These are phyloP conservation scores for Arthrobotrys iridis DNA, from an alignment of 2,329 filamentous ascomycete genomes.

Conservation along the genomic window DNA sequence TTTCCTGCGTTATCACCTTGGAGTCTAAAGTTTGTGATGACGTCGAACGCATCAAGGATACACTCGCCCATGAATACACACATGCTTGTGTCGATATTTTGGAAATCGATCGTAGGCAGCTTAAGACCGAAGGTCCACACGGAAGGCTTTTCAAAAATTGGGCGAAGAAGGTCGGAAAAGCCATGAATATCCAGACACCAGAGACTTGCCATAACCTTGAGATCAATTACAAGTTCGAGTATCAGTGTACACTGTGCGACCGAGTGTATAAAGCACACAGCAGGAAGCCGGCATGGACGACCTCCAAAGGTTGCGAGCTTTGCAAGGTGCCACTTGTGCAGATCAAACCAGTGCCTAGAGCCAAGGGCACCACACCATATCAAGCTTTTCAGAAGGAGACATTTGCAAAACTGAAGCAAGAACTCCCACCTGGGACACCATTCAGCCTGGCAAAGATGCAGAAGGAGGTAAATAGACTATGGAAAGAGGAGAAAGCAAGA, in stretches of 20 bases:
- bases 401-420: constrained; percentile 40
- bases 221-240: constrained; percentile 51
- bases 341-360: constrained; percentile 42
- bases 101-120: constrained; percentile 32
- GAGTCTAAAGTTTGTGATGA: constrained; percentile 48
- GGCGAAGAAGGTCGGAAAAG: constrained; percentile 45
- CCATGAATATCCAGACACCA: constrained; percentile 40
- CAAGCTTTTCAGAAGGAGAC: constrained; percentile 47
- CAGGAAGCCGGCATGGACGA: constrained; percentile 40
- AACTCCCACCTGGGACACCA: constrained; percentile 41
- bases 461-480: constrained; percentile 34
- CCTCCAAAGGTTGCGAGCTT: constrained; percentile 32
- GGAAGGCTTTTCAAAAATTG: constrained; percentile 35
- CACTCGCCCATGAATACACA: constrained; percentile 43
- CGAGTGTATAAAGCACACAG: constrained; percentile 42
- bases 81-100: constrained; percentile 51
- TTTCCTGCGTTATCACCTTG: constrained; percentile 35
- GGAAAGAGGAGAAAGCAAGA: constrained; percentile 34
- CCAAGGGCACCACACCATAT: constrained; percentile 34
- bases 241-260: constrained; percentile 29
- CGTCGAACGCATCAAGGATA: constrained; percentile 24
- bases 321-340: constrained; percentile 36
- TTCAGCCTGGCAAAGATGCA: constrained; percentile 39
- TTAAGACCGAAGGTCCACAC: constrained; percentile 37
- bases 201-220: constrained; percentile 29